These are phyloP conservation scores for Aspergillus cejpii DNA, from an alignment of 2,329 filamentous ascomycete species.

Conservation along the genomic window DNA sequence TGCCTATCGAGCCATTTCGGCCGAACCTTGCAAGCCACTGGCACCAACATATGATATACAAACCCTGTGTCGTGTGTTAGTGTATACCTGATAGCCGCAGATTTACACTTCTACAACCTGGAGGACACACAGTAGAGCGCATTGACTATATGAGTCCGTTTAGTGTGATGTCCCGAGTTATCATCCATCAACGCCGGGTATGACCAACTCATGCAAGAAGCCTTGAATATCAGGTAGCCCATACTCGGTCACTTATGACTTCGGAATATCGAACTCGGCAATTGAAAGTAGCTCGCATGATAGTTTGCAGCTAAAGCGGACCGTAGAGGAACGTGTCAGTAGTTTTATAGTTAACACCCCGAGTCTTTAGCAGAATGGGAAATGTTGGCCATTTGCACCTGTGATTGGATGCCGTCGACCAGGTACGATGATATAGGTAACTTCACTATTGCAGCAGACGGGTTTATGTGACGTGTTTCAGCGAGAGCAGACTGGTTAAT, in stretches of 20 bases:
- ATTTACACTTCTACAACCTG: too few relatives aligned
- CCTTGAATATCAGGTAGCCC: neutral
- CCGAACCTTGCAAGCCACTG: too few relatives aligned
- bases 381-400: neutral
- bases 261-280: neutral
- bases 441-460: neutral
- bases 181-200: neutral
- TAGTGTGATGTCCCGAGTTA: neutral
- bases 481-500: neutral
- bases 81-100: too few relatives aligned
- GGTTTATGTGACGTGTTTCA: neutral
- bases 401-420: neutral
- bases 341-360: neutral
- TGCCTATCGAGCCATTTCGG: too few relatives aligned
- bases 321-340: neutral
- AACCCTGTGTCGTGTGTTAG: too few relatives aligned
- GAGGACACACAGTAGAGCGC: neutral
- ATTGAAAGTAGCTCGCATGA: neutral
- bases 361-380: neutral
- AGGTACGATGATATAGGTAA: neutral
- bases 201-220: neutral
- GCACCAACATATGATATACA: too few relatives aligned
- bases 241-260: neutral
- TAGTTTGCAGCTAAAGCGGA: neutral
- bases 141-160: neutral